phyloP scores from a whole-genome alignment of 257 asterid genomes.

The Forsythia viridissima region DNA sequence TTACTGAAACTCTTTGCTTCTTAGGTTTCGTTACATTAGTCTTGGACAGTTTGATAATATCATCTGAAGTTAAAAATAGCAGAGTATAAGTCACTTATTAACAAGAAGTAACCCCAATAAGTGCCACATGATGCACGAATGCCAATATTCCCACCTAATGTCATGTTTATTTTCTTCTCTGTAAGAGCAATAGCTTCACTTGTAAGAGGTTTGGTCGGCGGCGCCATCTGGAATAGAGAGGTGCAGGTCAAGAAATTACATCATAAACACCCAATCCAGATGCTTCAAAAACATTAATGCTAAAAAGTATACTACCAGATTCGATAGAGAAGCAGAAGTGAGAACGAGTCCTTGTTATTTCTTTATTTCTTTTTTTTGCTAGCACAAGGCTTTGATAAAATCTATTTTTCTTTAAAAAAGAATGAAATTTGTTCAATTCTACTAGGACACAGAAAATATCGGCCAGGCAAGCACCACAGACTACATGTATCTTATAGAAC shows the following conservation, averaged over 20 bases:
- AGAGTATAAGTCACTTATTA: slow-evolving; percentile 12
- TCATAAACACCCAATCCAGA: neutral
- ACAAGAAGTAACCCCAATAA: neutral
- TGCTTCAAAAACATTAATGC: neutral
- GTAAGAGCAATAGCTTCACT: slow-evolving; percentile 80
- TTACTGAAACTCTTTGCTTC: slow-evolving; percentile 68
- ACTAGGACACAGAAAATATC: no score
- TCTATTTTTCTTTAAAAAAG: no score
- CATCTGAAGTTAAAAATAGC: slow-evolving; percentile 54
- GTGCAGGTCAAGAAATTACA: slow-evolving; percentile 10
- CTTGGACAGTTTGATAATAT: slow-evolving; percentile 86
- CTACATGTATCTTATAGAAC: no score
- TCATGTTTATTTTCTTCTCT: slow-evolving; percentile 96
- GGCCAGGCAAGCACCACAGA: no score
- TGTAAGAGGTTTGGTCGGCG: slow-evolving; percentile 47
- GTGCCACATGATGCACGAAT: neutral
- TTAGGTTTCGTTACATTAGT: slow-evolving; percentile 46
- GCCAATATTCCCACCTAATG: slow-evolving; percentile 55
- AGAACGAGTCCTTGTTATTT: neutral
- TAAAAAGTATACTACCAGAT: neutral
- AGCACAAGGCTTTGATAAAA: neutral
- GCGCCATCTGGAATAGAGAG: slow-evolving; percentile 62
- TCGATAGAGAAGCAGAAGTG: neutral
- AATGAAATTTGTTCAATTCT: no score
- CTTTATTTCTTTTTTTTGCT: neutral